Conservation (phyloP, 2,329 filamentous ascomycete genomes). For the Rutstroemia sp. region DNA sequence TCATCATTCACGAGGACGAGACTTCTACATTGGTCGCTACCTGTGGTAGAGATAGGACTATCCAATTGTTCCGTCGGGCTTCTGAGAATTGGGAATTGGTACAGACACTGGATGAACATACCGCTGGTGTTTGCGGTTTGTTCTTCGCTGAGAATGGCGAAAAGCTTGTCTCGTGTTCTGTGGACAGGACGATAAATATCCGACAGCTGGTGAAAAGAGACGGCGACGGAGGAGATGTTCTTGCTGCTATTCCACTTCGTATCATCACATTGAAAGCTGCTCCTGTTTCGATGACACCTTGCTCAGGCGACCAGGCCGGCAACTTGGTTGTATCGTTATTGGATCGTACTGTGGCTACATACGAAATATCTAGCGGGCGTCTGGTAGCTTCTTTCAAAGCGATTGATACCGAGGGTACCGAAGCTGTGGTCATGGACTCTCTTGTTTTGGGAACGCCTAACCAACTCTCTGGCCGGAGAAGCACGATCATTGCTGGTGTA, state of each 20-base stretch:
- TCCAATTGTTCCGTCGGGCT: constrained; percentile 70
- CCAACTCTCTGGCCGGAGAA: constrained; percentile 41
- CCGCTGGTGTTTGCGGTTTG: constrained; percentile 73
- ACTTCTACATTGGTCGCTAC: constrained; percentile 65
- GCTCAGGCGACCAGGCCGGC: constrained; percentile 45
- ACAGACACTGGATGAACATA: constrained; percentile 88
- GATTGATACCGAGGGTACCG: constrained; percentile 68
- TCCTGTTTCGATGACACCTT: constrained; percentile 74
- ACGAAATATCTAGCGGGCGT: constrained; percentile 60
- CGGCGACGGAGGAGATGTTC: constrained; percentile 46
- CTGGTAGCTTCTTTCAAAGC: constrained; percentile 71
- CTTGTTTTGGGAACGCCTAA: constrained; percentile 57
- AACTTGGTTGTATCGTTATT: constrained; percentile 52
- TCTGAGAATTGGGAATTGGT: constrained; percentile 63
- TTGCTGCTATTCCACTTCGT: constrained; percentile 70
- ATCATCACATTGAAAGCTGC: constrained; percentile 80
- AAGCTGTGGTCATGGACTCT: constrained; percentile 77
- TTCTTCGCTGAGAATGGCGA: constrained; percentile 64
- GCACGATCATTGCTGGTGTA: constrained; percentile 69
- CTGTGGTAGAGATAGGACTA: constrained; percentile 82
- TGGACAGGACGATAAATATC: constrained; percentile 80
- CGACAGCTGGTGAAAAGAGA: constrained; percentile 70
- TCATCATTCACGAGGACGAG: constrained; percentile 61
- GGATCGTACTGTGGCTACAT: constrained; percentile 54
- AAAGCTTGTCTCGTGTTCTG: constrained; percentile 73